phyloP scores from a whole-genome alignment of 371 early-diverging fungal species.

The Mortierella sp. region DNA sequence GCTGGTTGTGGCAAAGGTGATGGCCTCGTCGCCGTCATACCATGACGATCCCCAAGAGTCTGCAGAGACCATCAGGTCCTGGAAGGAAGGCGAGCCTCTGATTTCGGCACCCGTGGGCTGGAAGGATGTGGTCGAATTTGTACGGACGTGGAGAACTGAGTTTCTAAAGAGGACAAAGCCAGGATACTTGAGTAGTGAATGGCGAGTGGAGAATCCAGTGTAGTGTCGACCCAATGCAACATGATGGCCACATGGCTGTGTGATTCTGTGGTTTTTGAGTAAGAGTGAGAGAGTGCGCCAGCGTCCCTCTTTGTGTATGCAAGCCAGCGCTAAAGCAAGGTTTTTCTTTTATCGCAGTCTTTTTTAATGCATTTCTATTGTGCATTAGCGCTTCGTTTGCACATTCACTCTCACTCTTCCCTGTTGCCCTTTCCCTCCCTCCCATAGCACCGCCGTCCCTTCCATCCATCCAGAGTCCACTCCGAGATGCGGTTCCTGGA shows the following conservation, averaged over 20 bases:
- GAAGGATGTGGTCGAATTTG: slow-evolving; percentile 34
- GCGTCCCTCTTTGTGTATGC: no score
- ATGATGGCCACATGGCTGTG: no score
- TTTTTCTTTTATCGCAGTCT: no score
- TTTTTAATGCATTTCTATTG: no score
- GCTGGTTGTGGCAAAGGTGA: slow-evolving; percentile 34
- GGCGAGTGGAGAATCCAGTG: slow-evolving; percentile 42
- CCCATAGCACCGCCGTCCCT: background rate
- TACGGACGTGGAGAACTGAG: slow-evolving; percentile 40
- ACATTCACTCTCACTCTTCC: no score
- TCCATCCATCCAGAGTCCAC: background rate
- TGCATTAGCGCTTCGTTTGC: no score
- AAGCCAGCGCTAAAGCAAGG: no score
- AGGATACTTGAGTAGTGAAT: slow-evolving; percentile 31
- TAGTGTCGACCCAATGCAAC: no score
- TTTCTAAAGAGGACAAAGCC: slow-evolving; percentile 31
- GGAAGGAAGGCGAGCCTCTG: slow-evolving; percentile 28
- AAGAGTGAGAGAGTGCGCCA: no score
- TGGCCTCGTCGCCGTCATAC: slow-evolving; percentile 39
- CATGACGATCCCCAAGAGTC: slow-evolving; percentile 30
- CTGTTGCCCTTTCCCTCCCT: no score
- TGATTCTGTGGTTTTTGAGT: no score
- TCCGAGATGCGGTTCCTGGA: slow-evolving; percentile 52
- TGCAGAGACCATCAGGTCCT: slow-evolving; percentile 21
- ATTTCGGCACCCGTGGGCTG: slow-evolving; percentile 20